phyloP scores from a whole-genome alignment of 495 filamentous ascomycete genomes.

The Monascus purpureus region DNA sequence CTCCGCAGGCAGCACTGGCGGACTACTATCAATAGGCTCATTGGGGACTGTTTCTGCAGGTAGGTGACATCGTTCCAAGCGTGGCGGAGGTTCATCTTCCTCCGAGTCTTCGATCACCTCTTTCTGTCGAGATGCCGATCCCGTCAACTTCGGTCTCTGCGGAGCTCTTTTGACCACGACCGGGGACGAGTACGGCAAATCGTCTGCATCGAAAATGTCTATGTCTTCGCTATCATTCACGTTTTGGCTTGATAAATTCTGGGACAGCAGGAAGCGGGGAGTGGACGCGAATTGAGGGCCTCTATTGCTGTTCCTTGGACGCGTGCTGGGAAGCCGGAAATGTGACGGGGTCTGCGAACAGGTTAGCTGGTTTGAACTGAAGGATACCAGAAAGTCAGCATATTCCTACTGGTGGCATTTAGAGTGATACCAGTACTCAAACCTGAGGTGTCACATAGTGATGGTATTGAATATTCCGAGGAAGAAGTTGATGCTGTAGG shows the following conservation, averaged over 20 bases:
- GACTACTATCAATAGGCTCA: not conserved
- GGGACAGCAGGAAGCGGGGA: conserved; percentile 27
- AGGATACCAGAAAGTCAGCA: too few relatives aligned
- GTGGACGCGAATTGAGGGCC: conserved; percentile 28
- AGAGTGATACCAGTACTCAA: too few relatives aligned
- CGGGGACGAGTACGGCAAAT: conserved; percentile 6
- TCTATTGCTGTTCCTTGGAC: conserved; percentile 14
- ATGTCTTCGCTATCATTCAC: conserved; percentile 10
- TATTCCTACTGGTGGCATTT: not conserved
- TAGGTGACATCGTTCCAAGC: not conserved
- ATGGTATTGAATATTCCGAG: too few relatives aligned
- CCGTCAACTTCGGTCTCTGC: not conserved
- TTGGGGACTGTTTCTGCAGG: not conserved
- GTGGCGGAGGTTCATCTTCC: conserved; percentile 8
- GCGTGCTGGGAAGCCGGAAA: conserved; percentile 15
- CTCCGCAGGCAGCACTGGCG: not conserved
- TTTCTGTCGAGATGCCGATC: conserved; percentile 8
- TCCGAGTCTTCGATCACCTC: conserved; percentile 26
- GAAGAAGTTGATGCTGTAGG: too few relatives aligned
- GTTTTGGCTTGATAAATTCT: conserved; percentile 1
- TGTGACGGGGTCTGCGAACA: conserved; percentile 17
- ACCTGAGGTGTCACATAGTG: too few relatives aligned
- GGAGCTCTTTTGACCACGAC: conserved; percentile 2
- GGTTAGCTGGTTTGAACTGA: not conserved
- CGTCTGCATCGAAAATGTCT: conserved; percentile 8